Conservation (phyloP, 2,329 filamentous ascomycete genomes). For the Lachnum nothofagi region DNA sequence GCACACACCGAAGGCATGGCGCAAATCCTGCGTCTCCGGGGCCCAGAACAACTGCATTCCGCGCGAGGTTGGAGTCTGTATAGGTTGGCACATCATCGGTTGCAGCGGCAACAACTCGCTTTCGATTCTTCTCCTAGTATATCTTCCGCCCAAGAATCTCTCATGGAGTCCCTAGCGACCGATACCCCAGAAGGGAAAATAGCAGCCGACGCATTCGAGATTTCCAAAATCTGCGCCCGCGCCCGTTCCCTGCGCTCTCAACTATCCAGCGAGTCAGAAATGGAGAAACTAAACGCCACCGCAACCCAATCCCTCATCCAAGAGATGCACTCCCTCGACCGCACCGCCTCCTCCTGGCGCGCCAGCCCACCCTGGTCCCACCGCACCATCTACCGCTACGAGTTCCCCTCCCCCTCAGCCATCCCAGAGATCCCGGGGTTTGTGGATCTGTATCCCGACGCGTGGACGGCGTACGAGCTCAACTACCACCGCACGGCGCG, state of each 20-base stretch:
- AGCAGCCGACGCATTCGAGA: background rate
- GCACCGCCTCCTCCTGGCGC: too few species aligned
- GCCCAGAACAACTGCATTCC: background rate
- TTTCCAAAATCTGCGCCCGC: background rate
- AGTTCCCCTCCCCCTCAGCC: too few species aligned
- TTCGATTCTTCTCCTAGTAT: background rate
- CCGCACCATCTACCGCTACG: background rate
- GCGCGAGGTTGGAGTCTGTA: background rate
- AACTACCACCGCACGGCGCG: slow-evolving; percentile 38
- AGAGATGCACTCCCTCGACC: background rate
- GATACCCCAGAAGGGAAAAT: background rate
- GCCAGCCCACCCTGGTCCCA: background rate
- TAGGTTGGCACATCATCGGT: background rate
- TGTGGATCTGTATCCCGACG: background rate
- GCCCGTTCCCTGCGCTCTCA: background rate
- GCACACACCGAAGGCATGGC: slow-evolving; percentile 3
- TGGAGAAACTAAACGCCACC: background rate
- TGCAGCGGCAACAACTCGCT: slow-evolving; percentile 4
- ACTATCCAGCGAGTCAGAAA: background rate
- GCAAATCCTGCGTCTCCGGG: background rate
- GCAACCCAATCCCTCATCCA: background rate
- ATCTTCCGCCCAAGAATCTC: background rate
- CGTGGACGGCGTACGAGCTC: slow-evolving; percentile 39
- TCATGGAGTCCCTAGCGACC: background rate
- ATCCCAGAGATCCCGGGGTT: background rate